These are phyloP conservation scores for Candida sanyaensis DNA, from an alignment of 1,139 yeast genomes.

Conservation along the genomic window DNA sequence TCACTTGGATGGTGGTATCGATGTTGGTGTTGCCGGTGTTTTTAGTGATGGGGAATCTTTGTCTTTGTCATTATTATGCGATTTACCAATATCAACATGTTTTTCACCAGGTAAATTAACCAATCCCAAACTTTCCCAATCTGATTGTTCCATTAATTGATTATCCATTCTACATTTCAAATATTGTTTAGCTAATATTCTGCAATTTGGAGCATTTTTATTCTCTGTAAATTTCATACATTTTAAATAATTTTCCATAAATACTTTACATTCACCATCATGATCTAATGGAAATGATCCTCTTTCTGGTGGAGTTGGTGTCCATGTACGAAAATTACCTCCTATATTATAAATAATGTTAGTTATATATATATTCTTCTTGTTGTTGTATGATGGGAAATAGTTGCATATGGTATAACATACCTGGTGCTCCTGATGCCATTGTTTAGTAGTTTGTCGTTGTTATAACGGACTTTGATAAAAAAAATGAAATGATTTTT, in stretches of 20 bases:
- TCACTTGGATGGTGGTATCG: not conserved
- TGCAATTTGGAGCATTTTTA: conserved; percentile 86
- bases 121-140: conserved; percentile 82
- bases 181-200: conserved; percentile 79
- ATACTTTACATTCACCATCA: conserved; percentile 76
- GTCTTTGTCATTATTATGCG: conserved; percentile 6
- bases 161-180: conserved; percentile 89
- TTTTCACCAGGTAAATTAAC: conserved; percentile 53
- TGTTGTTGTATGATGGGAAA: not conserved
- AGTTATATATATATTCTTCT: too few relatives aligned
- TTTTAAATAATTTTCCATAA: conserved; percentile 73
- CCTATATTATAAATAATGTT: conserved; percentile 18
- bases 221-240: conserved; percentile 81
- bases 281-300: conserved; percentile 97
- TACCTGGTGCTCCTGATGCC: conserved; percentile 39
- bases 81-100: conserved; percentile 28
- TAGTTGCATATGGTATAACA: conserved; percentile 9
- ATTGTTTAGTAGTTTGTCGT: conserved; percentile 9
- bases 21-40: not conserved
- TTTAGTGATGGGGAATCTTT: too few relatives aligned
- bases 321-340: conserved; percentile 49
- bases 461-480: not conserved
- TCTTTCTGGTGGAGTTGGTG: conserved; percentile 93
- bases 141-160: conserved; percentile 79
- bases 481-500: too few relatives aligned